phyloP scores from a whole-genome alignment of 2,329 filamentous ascomycete species.

The Reticulascus tulasneorum region DNA sequence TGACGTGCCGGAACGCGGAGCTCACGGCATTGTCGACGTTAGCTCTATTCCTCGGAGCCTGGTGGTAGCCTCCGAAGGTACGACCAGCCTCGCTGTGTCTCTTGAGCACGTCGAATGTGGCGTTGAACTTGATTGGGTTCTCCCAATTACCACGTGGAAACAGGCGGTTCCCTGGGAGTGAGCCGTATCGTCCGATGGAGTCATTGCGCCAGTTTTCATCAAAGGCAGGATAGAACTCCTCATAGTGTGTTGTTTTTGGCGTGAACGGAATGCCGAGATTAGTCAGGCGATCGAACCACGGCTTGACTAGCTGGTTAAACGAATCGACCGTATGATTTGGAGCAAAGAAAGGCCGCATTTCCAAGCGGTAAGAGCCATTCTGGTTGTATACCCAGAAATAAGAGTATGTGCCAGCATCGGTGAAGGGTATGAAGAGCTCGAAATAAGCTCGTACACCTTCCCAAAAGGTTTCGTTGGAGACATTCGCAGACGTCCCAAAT shows the following conservation, averaged over 20 bases:
- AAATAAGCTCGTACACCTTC: conserved; percentile 23
- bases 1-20: conserved; percentile 2
- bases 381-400: no score
- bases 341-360: conserved; percentile 19
- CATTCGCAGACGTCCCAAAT: conserved; percentile 20
- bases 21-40: conserved; percentile 4
- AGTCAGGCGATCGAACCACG: conserved; percentile 4
- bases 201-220: conserved; percentile 11
- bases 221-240: conserved; percentile 8
- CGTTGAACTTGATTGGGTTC: conserved; percentile 20
- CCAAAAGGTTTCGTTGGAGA: conserved; percentile 27
- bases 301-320: conserved; percentile 1
- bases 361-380: no score
- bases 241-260: conserved; percentile 7
- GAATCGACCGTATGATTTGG: conserved; percentile 8
- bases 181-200: conserved; percentile 6
- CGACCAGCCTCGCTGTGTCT: conserved; percentile 27
- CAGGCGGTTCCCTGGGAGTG: conserved; percentile 11
- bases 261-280: background rate
- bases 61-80: conserved; percentile 15
- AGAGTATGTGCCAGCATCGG: conserved; percentile 30
- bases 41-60: conserved; percentile 5
- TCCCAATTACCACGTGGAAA: conserved; percentile 15
- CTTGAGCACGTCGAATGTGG: conserved; percentile 31
- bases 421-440: conserved; percentile 27